A percentile compares a stretch with the other conserved stretches of the same genome.
Conservation (phyloP, 2,329 filamentous ascomycete genomes). For the Fusarium equiseti region DNA sequence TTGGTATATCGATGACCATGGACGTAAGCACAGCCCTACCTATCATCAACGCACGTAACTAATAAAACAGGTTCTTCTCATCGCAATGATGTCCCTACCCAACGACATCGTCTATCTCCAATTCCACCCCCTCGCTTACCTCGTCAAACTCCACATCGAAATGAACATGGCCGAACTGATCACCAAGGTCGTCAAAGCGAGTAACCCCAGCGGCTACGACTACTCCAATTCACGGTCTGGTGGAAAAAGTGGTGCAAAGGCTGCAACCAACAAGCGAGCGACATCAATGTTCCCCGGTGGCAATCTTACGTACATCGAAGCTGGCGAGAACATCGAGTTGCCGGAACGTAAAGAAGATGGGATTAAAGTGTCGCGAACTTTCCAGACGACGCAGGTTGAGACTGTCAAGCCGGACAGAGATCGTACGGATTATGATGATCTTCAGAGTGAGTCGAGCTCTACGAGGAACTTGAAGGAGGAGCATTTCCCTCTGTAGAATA, state of each 20-base stretch:
- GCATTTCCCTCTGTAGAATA: conserved; percentile 9
- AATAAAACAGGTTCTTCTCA: conserved; percentile 41
- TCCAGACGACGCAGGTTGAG: conserved; percentile 41
- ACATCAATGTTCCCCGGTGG: conserved; percentile 40
- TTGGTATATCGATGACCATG: conserved; percentile 49
- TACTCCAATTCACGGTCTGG: conserved; percentile 38
- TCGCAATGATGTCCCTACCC: conserved; percentile 50
- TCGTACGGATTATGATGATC: conserved; percentile 42
- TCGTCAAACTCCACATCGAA: conserved; percentile 67
- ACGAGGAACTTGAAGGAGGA: conserved; percentile 43
- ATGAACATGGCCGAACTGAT: conserved; percentile 67
- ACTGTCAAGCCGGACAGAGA: conserved; percentile 29
- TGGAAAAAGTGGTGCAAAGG: conserved; percentile 36
- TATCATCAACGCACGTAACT: neutral
- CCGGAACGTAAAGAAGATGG: conserved; percentile 28
- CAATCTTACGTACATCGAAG: conserved; percentile 41
- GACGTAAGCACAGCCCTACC: conserved; percentile 30
- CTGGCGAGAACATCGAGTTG: conserved; percentile 40
- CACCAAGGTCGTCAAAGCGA: conserved; percentile 53
- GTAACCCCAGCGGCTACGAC: conserved; percentile 44
- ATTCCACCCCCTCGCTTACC: conserved; percentile 64
- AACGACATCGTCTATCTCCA: conserved; percentile 55
- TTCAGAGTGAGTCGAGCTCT: conserved; percentile 46
- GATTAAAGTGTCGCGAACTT: conserved; percentile 46
- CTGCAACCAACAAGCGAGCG: conserved; percentile 23